These are phyloP conservation scores for Trypanosoma grayi DNA, from an alignment of 208 protist genomes.

Conservation along the genomic window DNA sequence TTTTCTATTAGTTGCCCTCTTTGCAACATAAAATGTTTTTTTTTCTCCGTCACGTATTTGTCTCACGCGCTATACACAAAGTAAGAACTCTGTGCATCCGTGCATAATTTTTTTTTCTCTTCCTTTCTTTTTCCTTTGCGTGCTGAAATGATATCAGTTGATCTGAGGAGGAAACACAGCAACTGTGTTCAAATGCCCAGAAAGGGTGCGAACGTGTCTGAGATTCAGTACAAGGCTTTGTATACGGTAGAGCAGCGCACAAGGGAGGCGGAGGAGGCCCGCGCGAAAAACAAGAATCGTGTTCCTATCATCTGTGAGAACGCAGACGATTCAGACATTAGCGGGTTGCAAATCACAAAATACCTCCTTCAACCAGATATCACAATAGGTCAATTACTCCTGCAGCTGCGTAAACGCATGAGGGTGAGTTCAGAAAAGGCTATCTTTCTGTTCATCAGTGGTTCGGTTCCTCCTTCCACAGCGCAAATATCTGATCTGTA, in stretches of 20 bases:
- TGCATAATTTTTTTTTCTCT: too few relatives aligned
- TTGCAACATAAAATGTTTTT: too few relatives aligned
- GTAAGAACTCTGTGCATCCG: too few relatives aligned
- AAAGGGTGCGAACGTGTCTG: too few relatives aligned
- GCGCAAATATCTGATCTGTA: constrained; percentile 59
- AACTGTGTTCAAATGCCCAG: too few relatives aligned
- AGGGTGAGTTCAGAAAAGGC: constrained; percentile 88
- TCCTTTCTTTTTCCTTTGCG: too few relatives aligned
- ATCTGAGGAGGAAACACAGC: too few relatives aligned
- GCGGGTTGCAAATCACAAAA: constrained; percentile 93
- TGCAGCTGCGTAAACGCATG: constrained; percentile 93
- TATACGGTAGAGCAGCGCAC: constrained; percentile 74
- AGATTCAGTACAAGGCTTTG: constrained; percentile 52
- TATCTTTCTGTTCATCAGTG: constrained; percentile 94
- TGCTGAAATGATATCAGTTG: too few relatives aligned
- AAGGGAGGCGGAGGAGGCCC: constrained; percentile 52
- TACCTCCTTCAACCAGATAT: constrained; percentile 83
- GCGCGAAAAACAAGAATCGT: constrained; percentile 77
- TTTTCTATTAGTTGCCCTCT: not conserved
- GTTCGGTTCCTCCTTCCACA: constrained; percentile 81
- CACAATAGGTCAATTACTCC: constrained; percentile 93
- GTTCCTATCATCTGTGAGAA: constrained; percentile 94
- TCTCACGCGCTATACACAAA: too few relatives aligned
- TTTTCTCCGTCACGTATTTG: too few relatives aligned
- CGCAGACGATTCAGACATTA: constrained; percentile 76